phyloP scores from a whole-genome alignment of 164 flowering plant species.

The Sedum album region DNA sequence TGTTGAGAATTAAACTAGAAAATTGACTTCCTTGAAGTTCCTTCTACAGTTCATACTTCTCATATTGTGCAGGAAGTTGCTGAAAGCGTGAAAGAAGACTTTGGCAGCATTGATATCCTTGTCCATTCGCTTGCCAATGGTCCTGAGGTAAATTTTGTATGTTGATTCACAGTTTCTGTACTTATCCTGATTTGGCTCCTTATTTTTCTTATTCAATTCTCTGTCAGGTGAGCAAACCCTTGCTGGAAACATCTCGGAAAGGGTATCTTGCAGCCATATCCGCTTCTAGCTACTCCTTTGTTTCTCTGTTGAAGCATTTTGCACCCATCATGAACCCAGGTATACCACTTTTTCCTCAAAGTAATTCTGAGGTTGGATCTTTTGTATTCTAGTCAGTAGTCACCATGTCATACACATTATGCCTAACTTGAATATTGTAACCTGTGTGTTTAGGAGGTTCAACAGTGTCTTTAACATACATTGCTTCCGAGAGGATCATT shows the following conservation, averaged over 20 bases:
- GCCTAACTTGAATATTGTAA: background rate
- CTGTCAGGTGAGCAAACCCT: constrained; percentile 71
- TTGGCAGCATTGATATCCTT: constrained; percentile 95
- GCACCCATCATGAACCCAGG: constrained; percentile 89
- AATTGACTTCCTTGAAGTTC: too few species aligned
- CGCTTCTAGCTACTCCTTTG: constrained; percentile 91
- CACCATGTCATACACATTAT: background rate
- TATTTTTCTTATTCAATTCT: constrained; percentile 3
- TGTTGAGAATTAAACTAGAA: too few species aligned
- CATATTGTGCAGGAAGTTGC: constrained; percentile 67
- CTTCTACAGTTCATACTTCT: background rate
- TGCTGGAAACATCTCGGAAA: constrained; percentile 81
- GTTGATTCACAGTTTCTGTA: background rate
- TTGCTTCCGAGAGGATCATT: constrained; percentile 89
- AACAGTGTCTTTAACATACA: constrained; percentile 86
- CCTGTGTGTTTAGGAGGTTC: constrained; percentile 82
- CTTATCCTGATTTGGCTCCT: background rate
- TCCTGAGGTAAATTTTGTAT: constrained; percentile 58
- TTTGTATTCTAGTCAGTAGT: background rate
- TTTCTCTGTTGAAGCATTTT: constrained; percentile 86
- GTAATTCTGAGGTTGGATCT: too few species aligned
- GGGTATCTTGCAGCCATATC: constrained; percentile 96
- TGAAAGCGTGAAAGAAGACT: constrained; percentile 77
- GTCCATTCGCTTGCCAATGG: constrained; percentile 99
- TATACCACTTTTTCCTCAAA: background rate